Percentiles rank a stretch among this genome's conserved stretches.
Conservation (phyloP, 2,329 filamentous ascomycete genomes). For the Periconia macrospinosa region DNA sequence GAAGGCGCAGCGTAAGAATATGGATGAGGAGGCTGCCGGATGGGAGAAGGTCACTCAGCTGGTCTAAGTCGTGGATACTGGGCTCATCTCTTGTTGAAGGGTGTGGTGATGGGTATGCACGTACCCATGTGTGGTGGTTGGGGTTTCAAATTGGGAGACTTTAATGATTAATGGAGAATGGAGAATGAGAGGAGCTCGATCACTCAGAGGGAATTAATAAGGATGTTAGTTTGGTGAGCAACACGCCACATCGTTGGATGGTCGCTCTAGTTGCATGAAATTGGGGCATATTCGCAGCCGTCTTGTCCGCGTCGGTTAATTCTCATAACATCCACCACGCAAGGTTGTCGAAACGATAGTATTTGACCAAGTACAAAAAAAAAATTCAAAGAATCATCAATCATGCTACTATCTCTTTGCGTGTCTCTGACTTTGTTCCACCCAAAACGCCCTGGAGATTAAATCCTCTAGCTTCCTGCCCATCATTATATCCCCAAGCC, state of each 20-base stretch:
- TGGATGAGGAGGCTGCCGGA: background rate
- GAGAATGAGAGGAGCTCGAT: no score
- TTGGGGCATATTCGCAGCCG: background rate
- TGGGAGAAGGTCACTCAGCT: background rate
- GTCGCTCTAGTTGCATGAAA: no score
- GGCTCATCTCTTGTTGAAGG: no score
- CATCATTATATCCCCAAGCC: slow-evolving; percentile 49
- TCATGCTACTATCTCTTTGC: background rate
- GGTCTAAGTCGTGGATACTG: no score
- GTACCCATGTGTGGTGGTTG: no score
- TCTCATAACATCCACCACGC: background rate
- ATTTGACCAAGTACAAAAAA: background rate
- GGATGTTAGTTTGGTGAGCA: no score
- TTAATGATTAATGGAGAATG: background rate
- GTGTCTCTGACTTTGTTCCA: background rate
- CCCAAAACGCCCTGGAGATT: slow-evolving; percentile 14
- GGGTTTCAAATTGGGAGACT: background rate
- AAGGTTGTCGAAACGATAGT: background rate
- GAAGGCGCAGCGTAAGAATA: slow-evolving; percentile 7
- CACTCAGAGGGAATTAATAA: no score
- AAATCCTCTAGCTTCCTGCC: slow-evolving; percentile 17
- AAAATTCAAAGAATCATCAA: background rate
- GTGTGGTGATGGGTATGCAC: no score
- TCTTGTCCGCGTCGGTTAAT: background rate
- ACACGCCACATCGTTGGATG: no score